Conservation (phyloP, 768 basidiomycete species). For the Royoungia palumana region DNA sequence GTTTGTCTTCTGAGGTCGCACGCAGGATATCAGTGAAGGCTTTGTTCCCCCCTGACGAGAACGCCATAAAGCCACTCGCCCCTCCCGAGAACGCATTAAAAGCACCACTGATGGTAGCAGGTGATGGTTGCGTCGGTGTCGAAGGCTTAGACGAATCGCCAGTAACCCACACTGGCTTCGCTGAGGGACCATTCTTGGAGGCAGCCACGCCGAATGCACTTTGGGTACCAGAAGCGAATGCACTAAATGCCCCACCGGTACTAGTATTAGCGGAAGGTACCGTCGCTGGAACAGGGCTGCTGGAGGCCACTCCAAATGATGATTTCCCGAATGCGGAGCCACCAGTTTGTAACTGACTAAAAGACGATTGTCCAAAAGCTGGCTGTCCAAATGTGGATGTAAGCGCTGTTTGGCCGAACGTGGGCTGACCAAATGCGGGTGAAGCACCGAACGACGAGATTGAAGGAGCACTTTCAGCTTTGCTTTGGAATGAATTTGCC, state of each 20-base stretch:
- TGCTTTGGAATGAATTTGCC: conserved; percentile 11
- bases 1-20: conserved; percentile 29
- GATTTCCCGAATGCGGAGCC: conserved; percentile 22
- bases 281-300: conserved; percentile 8
- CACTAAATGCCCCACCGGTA: conserved; percentile 34
- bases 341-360: conserved; percentile 20
- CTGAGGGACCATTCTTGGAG: conserved; percentile 13
- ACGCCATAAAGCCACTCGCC: conserved; percentile 50
- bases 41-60: conserved; percentile 43
- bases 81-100: conserved; percentile 31
- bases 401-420: conserved; percentile 28
- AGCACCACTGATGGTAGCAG: conserved; percentile 17
- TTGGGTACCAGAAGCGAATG: conserved; percentile 30
- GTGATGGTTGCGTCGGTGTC: conserved; percentile 7
- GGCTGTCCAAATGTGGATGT: conserved; percentile 36
- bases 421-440: conserved; percentile 34
- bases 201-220: conserved; percentile 29
- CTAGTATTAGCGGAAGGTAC: conserved; percentile 10
- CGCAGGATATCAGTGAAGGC: conserved; percentile 65
- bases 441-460: conserved; percentile 31
- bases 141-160: conserved; percentile 7
- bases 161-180: conserved; percentile 24
- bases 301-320: conserved; percentile 12
- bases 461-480: conserved; percentile 15
- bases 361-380: conserved; percentile 37